Evolutionary conservation across 1,284 basidiomycete species (phyloP), one percentile per base, ranked within the genome.

Genomic region (Sparassis latifolia): DNA sequence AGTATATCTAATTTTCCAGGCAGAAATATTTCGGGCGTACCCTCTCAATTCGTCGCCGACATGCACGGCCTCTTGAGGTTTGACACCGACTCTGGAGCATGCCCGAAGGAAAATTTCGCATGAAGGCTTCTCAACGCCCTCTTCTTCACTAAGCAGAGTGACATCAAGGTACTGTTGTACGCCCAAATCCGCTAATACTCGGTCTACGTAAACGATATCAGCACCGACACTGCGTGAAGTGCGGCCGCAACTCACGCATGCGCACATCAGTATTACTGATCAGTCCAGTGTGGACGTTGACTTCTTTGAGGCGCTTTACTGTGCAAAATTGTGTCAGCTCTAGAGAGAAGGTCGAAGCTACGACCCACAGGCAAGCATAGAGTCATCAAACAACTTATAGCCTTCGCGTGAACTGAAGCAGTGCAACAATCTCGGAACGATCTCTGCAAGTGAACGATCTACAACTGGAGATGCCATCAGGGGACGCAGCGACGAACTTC

Each of bases 211-310:
- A 27, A n/a, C n/a, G n/a, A 40, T 9, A 32, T 43, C 28, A 45
- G 10, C 12, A 32, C 27, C 35, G 7, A 10, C 29, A 28, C n/a
- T 32, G 27, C 43, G n/a, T 44, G 28, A 31, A 31, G 20, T 20
- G 20, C 20, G 12, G 35, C 10, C 4, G 3, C n/a, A 54, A 38
- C 79, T 52, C 64, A 88, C 86, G 74, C 68, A 86, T 82, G 42
- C 86, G 77, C 39, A 70, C 69, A 64, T 89, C 86, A 2, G 80
- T 76, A 60, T 89, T 89, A 65, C 83, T 87, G 42, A 89, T 68
- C 12, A 89, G 65, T 5, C 77, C 84, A 30, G 78, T 81, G 49
- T 61, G 66, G 33, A 88, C 60, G 32, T 72, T 67, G 55, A 76
- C 60, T 27, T 70, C 60, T 44, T 66, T 71, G 38, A 86, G 67